Percentiles rank a stretch among this genome's conserved stretches.
phyloP scores from a whole-genome alignment of 2,329 filamentous ascomycete species.

The Plectosphaerella sp. region DNA sequence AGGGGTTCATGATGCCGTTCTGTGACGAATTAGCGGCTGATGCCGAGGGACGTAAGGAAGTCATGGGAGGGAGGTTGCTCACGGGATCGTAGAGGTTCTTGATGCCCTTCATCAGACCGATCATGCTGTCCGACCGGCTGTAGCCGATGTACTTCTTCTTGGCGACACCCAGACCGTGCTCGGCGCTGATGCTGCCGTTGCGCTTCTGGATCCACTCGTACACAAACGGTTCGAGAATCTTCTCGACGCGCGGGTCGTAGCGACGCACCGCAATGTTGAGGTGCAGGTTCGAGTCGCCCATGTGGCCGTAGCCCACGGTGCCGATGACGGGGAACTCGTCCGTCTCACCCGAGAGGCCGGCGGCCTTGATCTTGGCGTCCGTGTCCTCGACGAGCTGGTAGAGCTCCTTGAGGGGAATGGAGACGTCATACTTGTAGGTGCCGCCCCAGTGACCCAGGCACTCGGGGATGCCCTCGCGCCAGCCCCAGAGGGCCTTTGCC shows the following conservation, averaged over 20 bases:
- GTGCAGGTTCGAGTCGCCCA: conserved; percentile 96
- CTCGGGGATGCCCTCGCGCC: conserved; percentile 91
- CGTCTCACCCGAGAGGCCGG: conserved; percentile 73
- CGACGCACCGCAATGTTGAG: conserved; percentile 80
- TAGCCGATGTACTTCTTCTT: conserved; percentile 97
- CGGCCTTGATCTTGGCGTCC: conserved; percentile 64
- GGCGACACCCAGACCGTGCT: conserved; percentile 88
- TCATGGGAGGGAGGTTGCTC: conserved; percentile 35
- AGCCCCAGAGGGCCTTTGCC: conserved; percentile 78
- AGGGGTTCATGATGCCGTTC: conserved; percentile 99
- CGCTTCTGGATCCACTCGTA: conserved; percentile 94
- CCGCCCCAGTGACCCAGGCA: conserved; percentile 85
- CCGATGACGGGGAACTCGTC: conserved; percentile 75
- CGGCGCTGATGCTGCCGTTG: conserved; percentile 90
- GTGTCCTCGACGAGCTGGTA: conserved; percentile 88
- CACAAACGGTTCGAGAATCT: conserved; percentile 86
- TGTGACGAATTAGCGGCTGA: conserved; percentile 27
- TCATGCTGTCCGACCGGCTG: conserved; percentile 81
- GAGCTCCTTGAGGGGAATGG: conserved; percentile 82
- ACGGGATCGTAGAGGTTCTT: conserved; percentile 94
- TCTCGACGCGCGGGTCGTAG: conserved; percentile 85
- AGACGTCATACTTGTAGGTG: conserved; percentile 98
- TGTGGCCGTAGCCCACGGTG: conserved; percentile 96
- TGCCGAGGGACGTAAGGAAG: neutral
- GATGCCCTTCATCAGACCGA: conserved; percentile 89